phyloP scores from a whole-genome alignment of 345 rosid genomes.

The Citrus trifoliata region DNA sequence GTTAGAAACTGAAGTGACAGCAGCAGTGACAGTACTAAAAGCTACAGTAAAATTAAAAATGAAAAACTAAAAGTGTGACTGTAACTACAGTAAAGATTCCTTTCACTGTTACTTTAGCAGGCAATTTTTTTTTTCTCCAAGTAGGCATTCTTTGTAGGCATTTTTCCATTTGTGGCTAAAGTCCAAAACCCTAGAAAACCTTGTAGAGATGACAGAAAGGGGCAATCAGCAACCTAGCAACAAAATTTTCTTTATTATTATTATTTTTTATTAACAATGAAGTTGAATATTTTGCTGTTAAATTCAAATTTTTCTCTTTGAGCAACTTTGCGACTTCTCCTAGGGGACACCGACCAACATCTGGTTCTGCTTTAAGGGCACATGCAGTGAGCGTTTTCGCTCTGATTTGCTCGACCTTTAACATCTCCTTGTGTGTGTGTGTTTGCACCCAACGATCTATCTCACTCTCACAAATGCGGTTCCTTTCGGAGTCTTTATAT shows the following conservation, averaged over 20 bases:
- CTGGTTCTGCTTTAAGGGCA: slow-evolving; percentile 56
- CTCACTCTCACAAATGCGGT: neutral
- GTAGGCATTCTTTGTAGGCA: slow-evolving; percentile 47
- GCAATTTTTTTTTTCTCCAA: slow-evolving; percentile 27
- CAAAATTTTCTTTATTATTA: neutral
- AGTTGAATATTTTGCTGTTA: neutral
- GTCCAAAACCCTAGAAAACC: slow-evolving; percentile 41
- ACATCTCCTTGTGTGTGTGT: neutral
- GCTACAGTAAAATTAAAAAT: neutral
- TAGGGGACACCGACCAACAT: slow-evolving; percentile 43
- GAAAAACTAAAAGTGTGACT: neutral
- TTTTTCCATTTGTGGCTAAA: slow-evolving; percentile 51
- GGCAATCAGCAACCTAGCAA: slow-evolving; percentile 33
- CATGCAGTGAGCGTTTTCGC: slow-evolving; percentile 27
- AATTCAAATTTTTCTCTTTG: neutral
- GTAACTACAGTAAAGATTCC: slow-evolving; percentile 33
- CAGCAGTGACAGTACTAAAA: neutral
- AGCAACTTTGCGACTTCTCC: slow-evolving; percentile 3
- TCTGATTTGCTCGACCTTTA: slow-evolving; percentile 32
- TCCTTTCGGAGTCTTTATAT: neutral
- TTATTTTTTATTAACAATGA: neutral
- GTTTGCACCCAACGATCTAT: slow-evolving; percentile 14
- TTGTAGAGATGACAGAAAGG: slow-evolving; percentile 35
- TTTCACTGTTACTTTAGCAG: slow-evolving; percentile 23
- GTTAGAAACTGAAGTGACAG: neutral